Evolutionary conservation across 441 rosid species (phyloP), one percentile per base, ranked within the genome.

Genomic region (Populus trichocarpa): DNA sequence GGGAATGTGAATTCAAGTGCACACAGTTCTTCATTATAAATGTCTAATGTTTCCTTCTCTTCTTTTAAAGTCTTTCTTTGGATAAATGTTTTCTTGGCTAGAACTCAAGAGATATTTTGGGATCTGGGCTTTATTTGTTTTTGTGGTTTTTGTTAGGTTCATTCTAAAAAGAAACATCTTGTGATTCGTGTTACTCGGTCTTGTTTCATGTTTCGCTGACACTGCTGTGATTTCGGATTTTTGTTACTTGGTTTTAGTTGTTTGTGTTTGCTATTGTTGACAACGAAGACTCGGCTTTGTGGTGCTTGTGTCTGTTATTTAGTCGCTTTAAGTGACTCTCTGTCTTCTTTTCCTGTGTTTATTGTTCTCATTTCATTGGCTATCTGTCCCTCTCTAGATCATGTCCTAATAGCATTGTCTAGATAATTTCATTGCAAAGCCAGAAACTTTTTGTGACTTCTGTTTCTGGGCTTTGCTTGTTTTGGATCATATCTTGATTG

Each of bases 71-170:
- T 23, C 69, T 76, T 65, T 20, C 71, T 70, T 12, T 65, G 50
- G n/a, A 22, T 53, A 23, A 46, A 12, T 28, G 22, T 50, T 16
- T 72, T 71, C 42, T 71, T 50, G 38, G 50, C 66, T 1, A 22
- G 25, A 70, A 38, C 75, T 81, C 75, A 13, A 76, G 77, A 66
- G 63, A 61, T 46, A 16, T 79, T 85, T 83, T 80, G 82, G 87
- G 87, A 83, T 88, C 90, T 80, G 87, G 78, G 70, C 42, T 75
- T 77, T 36, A 16, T 64, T 3, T 70, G n/a, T 64, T 70, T 38
- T 36, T 16, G 65, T 36, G 42, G 22, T 74, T 68, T 53, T 46
- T 57, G 20, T 28, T 40, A 20, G 53, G 36, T 42, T 35, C 75
- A 70, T 70, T 69, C 64, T 66, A 38, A 63, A 61, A 63, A 78